Conservation (phyloP, 2,329 filamentous ascomycete species). For the Cadophora sp. region DNA sequence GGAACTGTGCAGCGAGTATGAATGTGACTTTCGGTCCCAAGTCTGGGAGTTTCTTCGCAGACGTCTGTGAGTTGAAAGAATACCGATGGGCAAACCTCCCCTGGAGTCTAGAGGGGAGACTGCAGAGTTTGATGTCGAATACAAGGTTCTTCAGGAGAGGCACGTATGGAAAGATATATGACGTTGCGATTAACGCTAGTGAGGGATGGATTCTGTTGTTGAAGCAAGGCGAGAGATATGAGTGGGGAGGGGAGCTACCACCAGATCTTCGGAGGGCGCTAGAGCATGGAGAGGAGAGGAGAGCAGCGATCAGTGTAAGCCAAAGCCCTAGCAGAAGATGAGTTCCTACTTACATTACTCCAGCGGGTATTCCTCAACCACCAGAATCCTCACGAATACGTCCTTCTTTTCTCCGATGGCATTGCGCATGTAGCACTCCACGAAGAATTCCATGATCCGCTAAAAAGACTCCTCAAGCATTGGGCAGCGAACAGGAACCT, state of each 20-base stretch:
- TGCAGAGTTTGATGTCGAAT: conserved; percentile 6
- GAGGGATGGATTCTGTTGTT: conserved; percentile 9
- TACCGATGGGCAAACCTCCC: conserved; percentile 23
- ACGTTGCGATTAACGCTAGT: conserved; percentile 12
- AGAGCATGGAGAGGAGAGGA: background rate
- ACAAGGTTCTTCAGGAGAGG: background rate
- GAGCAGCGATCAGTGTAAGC: background rate
- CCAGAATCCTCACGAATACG: conserved; percentile 14
- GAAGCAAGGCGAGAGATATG: conserved; percentile 3
- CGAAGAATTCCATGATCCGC: conserved; percentile 6
- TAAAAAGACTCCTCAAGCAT: background rate
- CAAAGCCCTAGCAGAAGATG: background rate
- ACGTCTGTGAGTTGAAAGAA: conserved; percentile 10
- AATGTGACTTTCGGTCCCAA: conserved; percentile 15
- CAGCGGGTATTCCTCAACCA: conserved; percentile 17
- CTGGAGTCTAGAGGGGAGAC: background rate
- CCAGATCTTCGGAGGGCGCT: background rate
- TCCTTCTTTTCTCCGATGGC: conserved; percentile 18
- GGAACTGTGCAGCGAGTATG: background rate
- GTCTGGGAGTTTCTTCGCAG: conserved; percentile 17
- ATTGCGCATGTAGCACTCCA: background rate
- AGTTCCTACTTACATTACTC: background rate
- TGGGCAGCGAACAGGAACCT: conserved; percentile 1
- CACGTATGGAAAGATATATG: background rate
- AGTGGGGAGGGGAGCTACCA: conserved; percentile 7